Evolutionary conservation across 352 stramenopile species (phyloP), one percentile per base, ranked within the genome.

Genomic region (Elongisporangium senticosum): DNA sequence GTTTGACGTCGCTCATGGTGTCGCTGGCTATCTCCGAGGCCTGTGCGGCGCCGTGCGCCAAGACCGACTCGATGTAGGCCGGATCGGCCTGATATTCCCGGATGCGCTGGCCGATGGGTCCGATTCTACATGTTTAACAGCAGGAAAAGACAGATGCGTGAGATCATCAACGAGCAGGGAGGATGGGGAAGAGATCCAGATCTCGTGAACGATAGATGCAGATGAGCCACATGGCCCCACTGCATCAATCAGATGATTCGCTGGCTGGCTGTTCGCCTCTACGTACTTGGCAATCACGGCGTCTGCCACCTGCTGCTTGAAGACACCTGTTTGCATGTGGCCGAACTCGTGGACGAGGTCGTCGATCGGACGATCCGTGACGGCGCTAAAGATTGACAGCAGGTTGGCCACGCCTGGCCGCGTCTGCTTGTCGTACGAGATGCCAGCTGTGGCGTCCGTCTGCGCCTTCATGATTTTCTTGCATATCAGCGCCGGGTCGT

Each of bases 351-450:
- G 37, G 26, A 81, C 77, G 14, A 93, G 74, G 26, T 96, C 83
- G 26, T 96, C 82, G 37, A 95, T 71, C 5, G 65, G 94, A 56
- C 81, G 67, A 26, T 74, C 83, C 2, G 89, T 90, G 51, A 90
- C 79, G 40, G 72, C 83, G 56, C 77, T 88, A 21, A 82, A 67
- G 28, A 99, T 95, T 21, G 93, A 98, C 1, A 99, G 77, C 49
- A 99, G 68, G 70, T 99, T 99, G 13, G 90, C 96, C 20, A 96
- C 79, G 33, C 98, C 97, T 5, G 96, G 96, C 55, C 97, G 85
- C 49, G 91, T 82, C 3, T 84, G 69, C 64, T 98, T 98, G 76
- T 98, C 93, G 72, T 83, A 90, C 49, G 69, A 79, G 49, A 92
- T 91, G 28, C 80, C 82, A n/a, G 63, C 64, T 11, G 86, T 65